A percentile compares a stretch with the other conserved stretches of the same genome.
Evolutionary conservation across 2,329 filamentous ascomycete genomes (phyloP).

Genomic region (Dactylellina drechsleri): DNA sequence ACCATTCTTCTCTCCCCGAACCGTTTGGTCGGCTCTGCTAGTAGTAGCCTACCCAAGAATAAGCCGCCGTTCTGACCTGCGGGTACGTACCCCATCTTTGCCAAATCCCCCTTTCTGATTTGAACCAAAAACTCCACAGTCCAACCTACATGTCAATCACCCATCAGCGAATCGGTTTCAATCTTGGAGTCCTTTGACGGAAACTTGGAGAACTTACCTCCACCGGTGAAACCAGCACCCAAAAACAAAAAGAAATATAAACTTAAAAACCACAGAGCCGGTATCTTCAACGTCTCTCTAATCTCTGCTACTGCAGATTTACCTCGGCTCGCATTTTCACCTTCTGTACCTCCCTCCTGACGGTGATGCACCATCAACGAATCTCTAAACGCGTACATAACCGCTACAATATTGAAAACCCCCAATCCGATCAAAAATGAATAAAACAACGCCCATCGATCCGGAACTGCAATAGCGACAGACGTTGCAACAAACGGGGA

Average conservation of each 20-base stretch:
- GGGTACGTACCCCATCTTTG: constrained; percentile 71
- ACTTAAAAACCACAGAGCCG: constrained; percentile 69
- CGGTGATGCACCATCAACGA: constrained; percentile 60
- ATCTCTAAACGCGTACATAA: constrained; percentile 67
- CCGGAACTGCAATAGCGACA: constrained; percentile 63
- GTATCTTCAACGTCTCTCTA: constrained; percentile 63
- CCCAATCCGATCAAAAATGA: constrained; percentile 68
- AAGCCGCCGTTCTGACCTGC: constrained; percentile 71
- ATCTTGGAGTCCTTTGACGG: neutral
- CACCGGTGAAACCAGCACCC: constrained; percentile 68
- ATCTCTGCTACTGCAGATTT: constrained; percentile 64
- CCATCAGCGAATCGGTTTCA: too few species aligned
- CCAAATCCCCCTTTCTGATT: constrained; percentile 69
- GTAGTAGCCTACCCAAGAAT: constrained; percentile 68
- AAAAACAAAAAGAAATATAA: constrained; percentile 74
- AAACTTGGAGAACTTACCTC: constrained; percentile 54
- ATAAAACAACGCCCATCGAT: constrained; percentile 69
- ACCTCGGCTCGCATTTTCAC: constrained; percentile 57
- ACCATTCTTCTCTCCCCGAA: constrained; percentile 71
- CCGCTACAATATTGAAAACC: constrained; percentile 65
- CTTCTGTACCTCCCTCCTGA: constrained; percentile 47
- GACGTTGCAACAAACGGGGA: constrained; percentile 68
- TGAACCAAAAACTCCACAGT: constrained; percentile 73
- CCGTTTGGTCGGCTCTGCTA: constrained; percentile 70
- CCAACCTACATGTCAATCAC: constrained; percentile 65